Conservation (phyloP, 345 rosid species). For the Populus tremula region DNA sequence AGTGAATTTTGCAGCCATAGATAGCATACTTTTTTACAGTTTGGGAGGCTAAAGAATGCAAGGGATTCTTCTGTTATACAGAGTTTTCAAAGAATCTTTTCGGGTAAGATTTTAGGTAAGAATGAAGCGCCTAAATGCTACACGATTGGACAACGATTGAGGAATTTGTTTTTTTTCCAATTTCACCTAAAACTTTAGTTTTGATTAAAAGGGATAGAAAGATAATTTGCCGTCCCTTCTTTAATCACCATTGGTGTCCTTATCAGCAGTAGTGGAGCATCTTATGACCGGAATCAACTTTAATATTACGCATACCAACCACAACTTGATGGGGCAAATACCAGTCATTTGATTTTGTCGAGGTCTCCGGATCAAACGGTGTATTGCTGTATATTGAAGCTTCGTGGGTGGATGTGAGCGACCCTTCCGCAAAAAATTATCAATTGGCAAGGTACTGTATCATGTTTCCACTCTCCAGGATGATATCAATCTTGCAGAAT, state of each 20-base stretch:
- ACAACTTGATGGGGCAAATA: neutral
- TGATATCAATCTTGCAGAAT: neutral
- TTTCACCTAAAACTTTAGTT: neutral
- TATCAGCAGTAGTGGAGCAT: slow-evolving; percentile 30
- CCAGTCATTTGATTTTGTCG: neutral
- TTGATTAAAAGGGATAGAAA: neutral
- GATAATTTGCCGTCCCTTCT: neutral
- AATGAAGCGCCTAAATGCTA: neutral
- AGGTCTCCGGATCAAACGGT: neutral
- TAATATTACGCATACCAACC: slow-evolving; percentile 2
- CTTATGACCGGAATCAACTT: slow-evolving; percentile 8
- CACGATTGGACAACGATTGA: neutral
- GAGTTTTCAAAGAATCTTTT: neutral
- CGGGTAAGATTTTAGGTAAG: neutral
- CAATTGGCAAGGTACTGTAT: neutral
- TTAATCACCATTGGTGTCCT: slow-evolving; percentile 24
- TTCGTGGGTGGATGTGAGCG: neutral
- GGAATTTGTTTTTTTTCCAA: neutral
- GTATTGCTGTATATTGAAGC: neutral
- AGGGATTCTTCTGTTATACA: neutral
- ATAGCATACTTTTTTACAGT: neutral
- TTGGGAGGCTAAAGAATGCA: neutral
- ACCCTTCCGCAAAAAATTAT: neutral
- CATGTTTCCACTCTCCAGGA: neutral
- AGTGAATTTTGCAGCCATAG: neutral